Evolutionary conservation across 331 rosid genomes (phyloP).

Genomic region (Malus hybrid): DNA sequence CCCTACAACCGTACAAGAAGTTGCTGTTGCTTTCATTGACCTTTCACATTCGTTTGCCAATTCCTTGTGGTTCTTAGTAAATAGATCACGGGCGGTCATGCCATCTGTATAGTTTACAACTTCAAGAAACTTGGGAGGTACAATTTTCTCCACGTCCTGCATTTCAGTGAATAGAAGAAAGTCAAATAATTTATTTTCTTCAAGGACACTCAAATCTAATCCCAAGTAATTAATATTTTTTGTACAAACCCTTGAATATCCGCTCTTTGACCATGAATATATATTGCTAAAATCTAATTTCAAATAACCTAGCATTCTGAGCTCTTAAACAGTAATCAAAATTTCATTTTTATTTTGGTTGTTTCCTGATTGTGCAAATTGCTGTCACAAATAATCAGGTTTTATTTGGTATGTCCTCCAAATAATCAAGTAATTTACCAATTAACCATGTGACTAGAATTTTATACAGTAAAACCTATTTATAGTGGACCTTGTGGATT

Average conservation of each 20-base stretch:
- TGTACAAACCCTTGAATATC: not conserved
- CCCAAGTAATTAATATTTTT: not conserved
- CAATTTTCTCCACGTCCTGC: not conserved
- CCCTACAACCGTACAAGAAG: not conserved
- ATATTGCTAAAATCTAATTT: too few species aligned
- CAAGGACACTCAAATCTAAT: not conserved
- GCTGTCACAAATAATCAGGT: too few species aligned
- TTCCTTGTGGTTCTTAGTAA: not conserved
- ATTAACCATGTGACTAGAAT: too few species aligned
- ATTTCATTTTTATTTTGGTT: too few species aligned
- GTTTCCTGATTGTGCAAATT: too few species aligned
- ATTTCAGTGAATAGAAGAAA: not conserved
- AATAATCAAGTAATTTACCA: too few species aligned
- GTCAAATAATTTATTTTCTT: not conserved
- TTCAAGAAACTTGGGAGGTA: not conserved
- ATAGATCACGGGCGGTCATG: not conserved
- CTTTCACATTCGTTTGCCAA: conserved; percentile 5
- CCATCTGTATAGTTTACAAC: not conserved
- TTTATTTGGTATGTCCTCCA: too few species aligned
- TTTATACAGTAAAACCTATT: too few species aligned
- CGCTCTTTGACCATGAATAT: too few species aligned
- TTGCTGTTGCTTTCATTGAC: conserved; percentile 12
- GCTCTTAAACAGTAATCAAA: too few species aligned
- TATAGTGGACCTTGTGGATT: too few species aligned
- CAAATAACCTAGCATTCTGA: too few species aligned